These are phyloP conservation scores for Pichia phayaonensis DNA, from an alignment of 805 yeast species.

Conservation along the genomic window DNA sequence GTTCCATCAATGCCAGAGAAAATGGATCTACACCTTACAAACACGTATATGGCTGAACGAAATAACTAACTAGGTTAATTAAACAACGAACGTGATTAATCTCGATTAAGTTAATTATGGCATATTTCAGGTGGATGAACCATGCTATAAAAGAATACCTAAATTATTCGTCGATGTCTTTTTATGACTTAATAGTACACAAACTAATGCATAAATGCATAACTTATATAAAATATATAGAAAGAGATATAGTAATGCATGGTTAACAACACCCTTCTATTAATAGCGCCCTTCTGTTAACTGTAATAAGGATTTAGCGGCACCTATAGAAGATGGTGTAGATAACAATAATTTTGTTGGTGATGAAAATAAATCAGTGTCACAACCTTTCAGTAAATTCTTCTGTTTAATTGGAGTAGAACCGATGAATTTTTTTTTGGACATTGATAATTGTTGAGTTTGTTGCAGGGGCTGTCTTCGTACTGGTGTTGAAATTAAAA, in stretches of 20 bases:
- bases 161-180: neutral
- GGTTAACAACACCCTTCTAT: slow-evolving; percentile 17
- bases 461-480: neutral
- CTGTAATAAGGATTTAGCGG: slow-evolving; percentile 38
- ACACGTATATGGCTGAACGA: too few species aligned
- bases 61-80: too few species aligned
- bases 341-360: slow-evolving; percentile 33
- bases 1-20: too few species aligned
- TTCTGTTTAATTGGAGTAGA: neutral
- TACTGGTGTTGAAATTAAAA: slow-evolving; percentile 8
- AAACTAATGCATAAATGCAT: neutral
- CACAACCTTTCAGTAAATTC: neutral
- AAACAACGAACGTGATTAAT: too few species aligned
- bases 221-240: neutral
- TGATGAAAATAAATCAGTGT: slow-evolving; percentile 24
- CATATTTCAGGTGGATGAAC: too few species aligned
- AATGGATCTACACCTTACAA: too few species aligned
- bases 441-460: neutral
- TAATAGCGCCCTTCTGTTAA: slow-evolving; percentile 28
- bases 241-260: neutral
- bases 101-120: too few species aligned
- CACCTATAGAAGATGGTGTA: slow-evolving; percentile 42
- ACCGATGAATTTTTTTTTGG: neutral
- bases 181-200: too few species aligned
- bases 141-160: too few species aligned